Base-by-base conservation (phyloP, 2,329 filamentous ascomycete species). In the Fusarium secorum region DNA sequence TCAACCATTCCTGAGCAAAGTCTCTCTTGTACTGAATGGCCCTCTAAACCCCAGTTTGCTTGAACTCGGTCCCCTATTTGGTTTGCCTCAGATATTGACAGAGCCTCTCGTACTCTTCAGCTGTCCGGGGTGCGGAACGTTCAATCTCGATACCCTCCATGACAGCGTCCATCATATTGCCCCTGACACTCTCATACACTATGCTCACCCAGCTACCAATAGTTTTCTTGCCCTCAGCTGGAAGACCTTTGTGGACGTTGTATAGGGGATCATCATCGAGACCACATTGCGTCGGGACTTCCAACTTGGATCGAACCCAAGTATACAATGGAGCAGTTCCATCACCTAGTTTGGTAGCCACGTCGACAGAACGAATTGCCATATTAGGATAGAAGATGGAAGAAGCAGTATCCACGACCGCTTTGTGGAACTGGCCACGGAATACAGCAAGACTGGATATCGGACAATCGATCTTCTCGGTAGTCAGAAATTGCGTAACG, bases 161-260 rank as follows among this genome's bases (percentile, higher is more conserved):
- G 11, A 78, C 70, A 66, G 72, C 66, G 30, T 78, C 76, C 73
- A 79, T 77, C 66, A 79, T 46, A 15, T 72, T 66, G 5, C 52
- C 62, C 58, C 57, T 72, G 28, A 79, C 26, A 28, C 76, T 78
- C 73, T 80, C 78, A 52, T 80, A 80, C 4, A 80, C 71, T 32
- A 71, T 74, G 45, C 70, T 77, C 14, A 79, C 76, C 72, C 77
- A 77, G 48, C 68, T 76, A 15, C 78, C 78, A 28, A 79, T 79
- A 8, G 79, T 80, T 70, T 76, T 78, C 69, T 78, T 78, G 14
- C 48, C 57, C 32, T 77, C 69, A 2, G 69, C 71, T 8, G 72
- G 45, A 5, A 72, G 59, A 1, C 72, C 72, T 46, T 74, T 73
- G 15, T 74, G 69, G 1, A 60, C 63, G 24, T 71, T 74, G 20